These are phyloP conservation scores for Toxicodendron radicans DNA, from an alignment of 345 rosid genomes.

Conservation along the genomic window DNA sequence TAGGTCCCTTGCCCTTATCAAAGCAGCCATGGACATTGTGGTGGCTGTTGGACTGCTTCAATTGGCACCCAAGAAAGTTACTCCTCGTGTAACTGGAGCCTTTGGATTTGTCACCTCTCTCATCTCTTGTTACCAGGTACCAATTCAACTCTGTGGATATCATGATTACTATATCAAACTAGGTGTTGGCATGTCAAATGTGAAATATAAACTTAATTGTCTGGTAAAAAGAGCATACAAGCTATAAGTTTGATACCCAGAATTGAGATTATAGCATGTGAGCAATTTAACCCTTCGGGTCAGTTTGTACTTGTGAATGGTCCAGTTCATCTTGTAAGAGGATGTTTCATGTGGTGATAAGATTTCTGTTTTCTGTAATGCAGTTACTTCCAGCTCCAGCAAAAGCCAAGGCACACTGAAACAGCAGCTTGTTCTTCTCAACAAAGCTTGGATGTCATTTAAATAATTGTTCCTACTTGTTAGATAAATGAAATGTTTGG, in stretches of 20 bases:
- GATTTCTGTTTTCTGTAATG: slow-evolving; percentile 19
- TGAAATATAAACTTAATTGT: background rate
- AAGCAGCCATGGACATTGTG: slow-evolving; percentile 79
- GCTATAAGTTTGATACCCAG: background rate
- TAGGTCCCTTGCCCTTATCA: slow-evolving; percentile 77
- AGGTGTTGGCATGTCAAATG: background rate
- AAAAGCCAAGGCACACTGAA: slow-evolving; percentile 56
- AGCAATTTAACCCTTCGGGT: background rate
- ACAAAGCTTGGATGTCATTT: slow-evolving; percentile 21
- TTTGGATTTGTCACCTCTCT: slow-evolving; percentile 78
- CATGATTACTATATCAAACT: background rate
- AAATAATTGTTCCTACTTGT: slow-evolving; percentile 29
- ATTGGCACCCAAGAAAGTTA: slow-evolving; percentile 78
- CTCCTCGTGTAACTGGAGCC: slow-evolving; percentile 91
- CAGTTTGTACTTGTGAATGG: background rate
- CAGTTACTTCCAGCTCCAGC: slow-evolving; percentile 72
- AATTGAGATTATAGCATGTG: background rate
- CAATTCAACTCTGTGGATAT: background rate
- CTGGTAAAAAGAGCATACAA: background rate
- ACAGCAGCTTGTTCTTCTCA: slow-evolving; percentile 15
- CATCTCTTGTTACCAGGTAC: slow-evolving; percentile 96
- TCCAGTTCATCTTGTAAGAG: background rate
- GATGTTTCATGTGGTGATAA: background rate
- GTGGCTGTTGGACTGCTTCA: slow-evolving; percentile 93
- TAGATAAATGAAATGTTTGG: slow-evolving; percentile 24